Evolutionary conservation across 1,139 yeast species (phyloP).

Genomic region (Debaryomycetaceae sp.): DNA sequence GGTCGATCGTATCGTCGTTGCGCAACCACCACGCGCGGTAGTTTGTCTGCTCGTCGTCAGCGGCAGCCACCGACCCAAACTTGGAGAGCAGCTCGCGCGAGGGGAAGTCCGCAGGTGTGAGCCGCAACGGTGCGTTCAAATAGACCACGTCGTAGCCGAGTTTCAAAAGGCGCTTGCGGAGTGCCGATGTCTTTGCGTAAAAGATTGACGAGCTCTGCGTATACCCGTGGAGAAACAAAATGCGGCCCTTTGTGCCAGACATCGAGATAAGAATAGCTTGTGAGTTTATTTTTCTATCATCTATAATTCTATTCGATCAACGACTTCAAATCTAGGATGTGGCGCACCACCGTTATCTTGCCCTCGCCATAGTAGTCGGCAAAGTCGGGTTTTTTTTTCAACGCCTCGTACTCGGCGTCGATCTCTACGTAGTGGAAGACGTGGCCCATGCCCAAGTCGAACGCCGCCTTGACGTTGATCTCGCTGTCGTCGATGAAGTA

Average conservation of each 20-base stretch:
- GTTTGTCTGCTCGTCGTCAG: slow-evolving; percentile 18
- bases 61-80: slow-evolving; percentile 24
- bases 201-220: slow-evolving; percentile 42
- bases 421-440: slow-evolving; percentile 58
- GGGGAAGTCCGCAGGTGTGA: slow-evolving; percentile 69
- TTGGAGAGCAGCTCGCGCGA: slow-evolving; percentile 42
- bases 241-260: slow-evolving; percentile 22
- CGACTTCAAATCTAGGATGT: slow-evolving; percentile 32
- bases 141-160: slow-evolving; percentile 60
- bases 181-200: slow-evolving; percentile 44
- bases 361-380: slow-evolving; percentile 33
- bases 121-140: slow-evolving; percentile 67
- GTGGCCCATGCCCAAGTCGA: slow-evolving; percentile 45
- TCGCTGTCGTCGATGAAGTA: slow-evolving; percentile 84
- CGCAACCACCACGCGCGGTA: slow-evolving; percentile 40
- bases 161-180: slow-evolving; percentile 34
- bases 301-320: slow-evolving; percentile 15
- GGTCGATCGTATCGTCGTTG: slow-evolving; percentile 19
- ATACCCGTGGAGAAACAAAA: slow-evolving; percentile 42
- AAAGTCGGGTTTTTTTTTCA: slow-evolving; percentile 27
- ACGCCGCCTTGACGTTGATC: slow-evolving; percentile 57
- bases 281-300: background rate
- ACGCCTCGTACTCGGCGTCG: slow-evolving; percentile 35
- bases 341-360: slow-evolving; percentile 30
- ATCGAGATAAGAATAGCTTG: background rate